These are phyloP conservation scores for Fusarium floridanum DNA, from an alignment of 2,329 filamentous ascomycete genomes.

Conservation along the genomic window DNA sequence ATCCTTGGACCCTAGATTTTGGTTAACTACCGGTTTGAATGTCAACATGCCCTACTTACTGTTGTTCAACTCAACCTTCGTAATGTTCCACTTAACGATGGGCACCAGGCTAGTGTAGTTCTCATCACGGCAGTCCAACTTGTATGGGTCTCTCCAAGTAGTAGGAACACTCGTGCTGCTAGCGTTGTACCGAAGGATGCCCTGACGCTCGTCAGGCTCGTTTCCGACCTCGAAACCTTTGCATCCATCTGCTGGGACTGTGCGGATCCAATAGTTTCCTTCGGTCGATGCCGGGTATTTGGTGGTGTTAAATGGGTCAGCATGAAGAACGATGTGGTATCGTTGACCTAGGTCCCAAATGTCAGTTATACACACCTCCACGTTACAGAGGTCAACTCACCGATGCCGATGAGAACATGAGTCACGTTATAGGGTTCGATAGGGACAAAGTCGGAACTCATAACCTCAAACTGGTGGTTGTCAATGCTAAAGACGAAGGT, in stretches of 20 bases:
- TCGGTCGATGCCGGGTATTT: not conserved
- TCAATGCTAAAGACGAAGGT: slow-evolving; percentile 14
- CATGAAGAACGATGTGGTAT: slow-evolving; percentile 1
- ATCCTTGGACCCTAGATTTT: not conserved
- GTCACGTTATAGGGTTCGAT: slow-evolving; percentile 2
- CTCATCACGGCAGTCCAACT: not conserved
- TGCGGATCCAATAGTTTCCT: slow-evolving; percentile 15
- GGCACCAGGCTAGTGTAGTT: not conserved
- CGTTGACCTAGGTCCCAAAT: not conserved
- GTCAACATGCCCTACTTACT: not conserved
- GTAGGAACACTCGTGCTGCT: slow-evolving; percentile 12
- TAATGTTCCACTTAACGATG: not conserved
- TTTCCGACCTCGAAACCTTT: slow-evolving; percentile 18
- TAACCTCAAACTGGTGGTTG: slow-evolving; percentile 9
- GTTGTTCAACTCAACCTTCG: not conserved
- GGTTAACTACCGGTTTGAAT: not conserved
- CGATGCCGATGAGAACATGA: not conserved
- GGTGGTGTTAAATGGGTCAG: not conserved
- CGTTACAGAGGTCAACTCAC: not conserved
- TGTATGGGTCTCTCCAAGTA: not conserved
- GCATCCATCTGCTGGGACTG: slow-evolving; percentile 13
- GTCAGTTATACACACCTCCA: not conserved
- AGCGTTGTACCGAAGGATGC: slow-evolving; percentile 14
- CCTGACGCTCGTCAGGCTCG: slow-evolving; percentile 17
- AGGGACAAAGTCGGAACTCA: slow-evolving; percentile 15